Conservation (phyloP, 1,284 basidiomycete species). For the Tilletiopsis washingtonensis region DNA sequence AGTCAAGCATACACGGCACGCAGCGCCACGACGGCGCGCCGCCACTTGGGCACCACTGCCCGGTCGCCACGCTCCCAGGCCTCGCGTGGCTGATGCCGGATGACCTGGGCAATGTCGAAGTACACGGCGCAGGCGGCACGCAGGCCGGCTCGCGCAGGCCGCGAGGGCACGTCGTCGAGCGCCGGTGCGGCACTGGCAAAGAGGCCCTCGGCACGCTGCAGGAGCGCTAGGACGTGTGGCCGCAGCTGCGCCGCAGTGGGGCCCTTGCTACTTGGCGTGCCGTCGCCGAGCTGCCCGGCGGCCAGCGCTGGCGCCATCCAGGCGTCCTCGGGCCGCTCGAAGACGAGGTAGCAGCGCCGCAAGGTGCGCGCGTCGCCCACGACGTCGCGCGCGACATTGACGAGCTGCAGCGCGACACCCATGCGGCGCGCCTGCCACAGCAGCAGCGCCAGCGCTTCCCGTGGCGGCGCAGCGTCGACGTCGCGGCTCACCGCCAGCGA, state of each 20-base stretch:
- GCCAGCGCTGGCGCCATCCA: conserved; percentile 8
- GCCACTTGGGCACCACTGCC: conserved; percentile 15
- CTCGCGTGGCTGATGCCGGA: conserved; percentile 12
- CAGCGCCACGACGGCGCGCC: conserved; percentile 12
- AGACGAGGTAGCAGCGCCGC: conserved; percentile 29
- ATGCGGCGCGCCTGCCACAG: conserved; percentile 31
- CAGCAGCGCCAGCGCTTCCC: not conserved
- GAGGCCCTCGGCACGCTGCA: conserved; percentile 17
- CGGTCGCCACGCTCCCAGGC: conserved; percentile 13
- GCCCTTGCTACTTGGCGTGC: not conserved
- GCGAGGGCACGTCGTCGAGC: conserved; percentile 20
- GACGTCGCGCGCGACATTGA: conserved; percentile 39
- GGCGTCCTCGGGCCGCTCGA: conserved; percentile 11
- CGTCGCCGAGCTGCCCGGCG: not conserved
- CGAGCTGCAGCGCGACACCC: conserved; percentile 38
- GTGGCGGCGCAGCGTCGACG: no score
- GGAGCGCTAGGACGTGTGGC: conserved; percentile 16
- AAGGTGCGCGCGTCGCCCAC: conserved; percentile 26
- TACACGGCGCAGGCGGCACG: conserved; percentile 35
- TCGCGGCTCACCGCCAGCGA: conserved; percentile 9
- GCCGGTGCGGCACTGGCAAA: conserved; percentile 22
- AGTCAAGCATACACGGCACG: conserved; percentile 16
- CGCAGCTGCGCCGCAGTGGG: conserved; percentile 14
- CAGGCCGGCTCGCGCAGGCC: conserved; percentile 23
- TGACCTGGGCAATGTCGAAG: conserved; percentile 19